Percentiles rank a stretch among this genome's conserved stretches.
phyloP scores from a whole-genome alignment of 1,284 basidiomycete genomes.

The Ganoderma meredithae region DNA sequence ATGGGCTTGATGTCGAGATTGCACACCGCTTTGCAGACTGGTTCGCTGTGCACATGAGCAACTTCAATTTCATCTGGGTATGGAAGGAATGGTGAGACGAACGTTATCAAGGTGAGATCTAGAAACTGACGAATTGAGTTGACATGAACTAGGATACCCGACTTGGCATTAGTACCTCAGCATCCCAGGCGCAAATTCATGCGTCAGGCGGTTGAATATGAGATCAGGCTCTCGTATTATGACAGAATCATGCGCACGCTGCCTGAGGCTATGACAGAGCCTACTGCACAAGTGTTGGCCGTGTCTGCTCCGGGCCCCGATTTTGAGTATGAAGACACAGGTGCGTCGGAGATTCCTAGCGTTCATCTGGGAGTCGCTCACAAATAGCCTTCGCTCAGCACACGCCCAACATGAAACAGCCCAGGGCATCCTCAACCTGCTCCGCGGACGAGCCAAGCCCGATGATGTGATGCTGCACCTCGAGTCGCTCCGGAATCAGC shows the following conservation, averaged over 20 bases:
- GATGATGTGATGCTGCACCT: conserved; percentile 85
- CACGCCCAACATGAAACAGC: conserved; percentile 85
- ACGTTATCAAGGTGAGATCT: conserved; percentile 22
- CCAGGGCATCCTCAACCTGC: conserved; percentile 79
- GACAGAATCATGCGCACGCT: conserved; percentile 93
- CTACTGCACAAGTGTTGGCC: conserved; percentile 72
- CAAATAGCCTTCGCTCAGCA: conserved; percentile 47
- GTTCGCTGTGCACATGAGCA: conserved; percentile 97
- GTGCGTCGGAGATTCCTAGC: conserved; percentile 29
- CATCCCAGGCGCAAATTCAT: conserved; percentile 92
- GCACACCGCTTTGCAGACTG: conserved; percentile 88
- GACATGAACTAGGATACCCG: conserved; percentile 75
- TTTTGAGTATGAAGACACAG: conserved; percentile 84
- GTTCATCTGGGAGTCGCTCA: neutral
- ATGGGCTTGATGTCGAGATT: conserved; percentile 88
- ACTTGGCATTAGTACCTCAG: conserved; percentile 71
- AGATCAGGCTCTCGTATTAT: conserved; percentile 92
- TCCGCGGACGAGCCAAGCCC: conserved; percentile 79
- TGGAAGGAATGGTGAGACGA: conserved; percentile 95
- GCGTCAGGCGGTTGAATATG: conserved; percentile 88
- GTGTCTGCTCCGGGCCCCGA: conserved; percentile 82
- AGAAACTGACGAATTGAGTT: conserved; percentile 1
- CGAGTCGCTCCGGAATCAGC: conserved; percentile 68
- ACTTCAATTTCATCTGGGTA: conserved; percentile 99
- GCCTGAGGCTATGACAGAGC: conserved; percentile 79